Conservation (phyloP, 208 protist genomes). For the Sergeia podlipaevii region DNA sequence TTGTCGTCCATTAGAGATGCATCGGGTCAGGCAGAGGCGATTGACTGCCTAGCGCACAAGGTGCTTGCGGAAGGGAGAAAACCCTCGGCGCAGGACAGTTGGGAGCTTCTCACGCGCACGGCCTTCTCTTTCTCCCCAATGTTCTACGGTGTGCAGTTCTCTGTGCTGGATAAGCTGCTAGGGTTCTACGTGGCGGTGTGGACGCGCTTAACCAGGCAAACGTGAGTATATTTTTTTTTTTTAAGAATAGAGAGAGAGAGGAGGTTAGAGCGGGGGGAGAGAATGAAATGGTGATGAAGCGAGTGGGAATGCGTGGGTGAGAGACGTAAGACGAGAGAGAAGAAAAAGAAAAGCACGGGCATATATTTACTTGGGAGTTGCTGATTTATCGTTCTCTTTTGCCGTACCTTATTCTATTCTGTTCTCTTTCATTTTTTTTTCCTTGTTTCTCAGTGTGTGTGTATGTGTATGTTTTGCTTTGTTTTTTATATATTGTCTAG, state of each 20-base stretch:
- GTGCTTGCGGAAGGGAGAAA: slow-evolving; percentile 15
- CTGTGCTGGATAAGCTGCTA: slow-evolving; percentile 63
- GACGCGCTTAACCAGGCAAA: slow-evolving; percentile 48
- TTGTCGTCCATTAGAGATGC: slow-evolving; percentile 22
- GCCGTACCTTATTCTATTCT: too few relatives aligned
- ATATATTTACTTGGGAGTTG: too few relatives aligned
- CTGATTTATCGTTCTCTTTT: too few relatives aligned
- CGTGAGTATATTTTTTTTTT: slow-evolving; percentile 2
- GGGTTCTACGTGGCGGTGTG: slow-evolving; percentile 84
- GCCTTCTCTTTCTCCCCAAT: slow-evolving; percentile 41
- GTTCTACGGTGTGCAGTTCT: slow-evolving; percentile 56
- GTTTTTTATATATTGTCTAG: not conserved
- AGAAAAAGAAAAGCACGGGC: too few relatives aligned
- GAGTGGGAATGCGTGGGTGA: too few relatives aligned
- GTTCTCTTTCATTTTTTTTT: slow-evolving; percentile 11
- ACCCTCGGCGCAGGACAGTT: slow-evolving; percentile 51
- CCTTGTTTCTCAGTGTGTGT: not conserved
- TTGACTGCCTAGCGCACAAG: slow-evolving; percentile 25
- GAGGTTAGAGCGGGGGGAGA: not conserved
- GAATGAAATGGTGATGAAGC: too few relatives aligned
- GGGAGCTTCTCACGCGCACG: slow-evolving; percentile 37
- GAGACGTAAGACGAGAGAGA: too few relatives aligned
- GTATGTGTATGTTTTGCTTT: not conserved
- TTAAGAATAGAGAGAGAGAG: slow-evolving; percentile 1
- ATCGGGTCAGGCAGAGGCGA: slow-evolving; percentile 41